Evolutionary conservation across 2,329 filamentous ascomycete species (phyloP), one percentile per base, ranked within the genome.

Genomic region (Epichloe gansuensis): DNA sequence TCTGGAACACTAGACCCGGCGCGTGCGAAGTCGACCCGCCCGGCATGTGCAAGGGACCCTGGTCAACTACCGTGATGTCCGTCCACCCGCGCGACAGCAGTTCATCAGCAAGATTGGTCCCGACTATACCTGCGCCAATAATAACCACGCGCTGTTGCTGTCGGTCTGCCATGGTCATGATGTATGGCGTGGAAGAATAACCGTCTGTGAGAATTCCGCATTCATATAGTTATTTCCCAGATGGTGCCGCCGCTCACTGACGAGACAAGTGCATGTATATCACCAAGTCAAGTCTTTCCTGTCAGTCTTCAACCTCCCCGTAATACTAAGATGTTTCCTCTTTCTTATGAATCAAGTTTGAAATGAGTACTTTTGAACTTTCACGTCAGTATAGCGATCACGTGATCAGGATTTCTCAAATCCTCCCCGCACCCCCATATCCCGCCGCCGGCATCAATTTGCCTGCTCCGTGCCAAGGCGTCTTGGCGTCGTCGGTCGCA

Each of bases 21-120:
- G 81, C 81, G 57, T 84, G 81, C 6, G 80, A 83, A 6, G 81
- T 83, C 31, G 81, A 84, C 45, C 81, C 81, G 28, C 81, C 81
- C 0, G 81, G 81, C 73, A 83, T 76, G 54, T 71, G 67, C 57
- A 84, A 63, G 3, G 81, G 81, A 0, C 81, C 81, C 63, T 84
- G 81, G 57, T 84, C 81, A 56, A 84, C 67, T 48, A 84, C 80
- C 17, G 80, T 83, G 63, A 84, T 80, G 62, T 83, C 66, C 51
- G 63, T 74, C 80, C 81, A 84, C 69, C 81, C 81, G 60, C 78
- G 74, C 25, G 72, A 71, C 58, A 80, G 72, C 60, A 84, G 73
- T 71, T 84, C 81, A 59, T 84, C 81, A 48, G 81, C 81, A 48
- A 84, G 66, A 55, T 84, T 84, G 53, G 75, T 73, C 46, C 81